Conservation (phyloP, 2,329 filamentous ascomycete species). For the Cladophialophora psammophila region DNA sequence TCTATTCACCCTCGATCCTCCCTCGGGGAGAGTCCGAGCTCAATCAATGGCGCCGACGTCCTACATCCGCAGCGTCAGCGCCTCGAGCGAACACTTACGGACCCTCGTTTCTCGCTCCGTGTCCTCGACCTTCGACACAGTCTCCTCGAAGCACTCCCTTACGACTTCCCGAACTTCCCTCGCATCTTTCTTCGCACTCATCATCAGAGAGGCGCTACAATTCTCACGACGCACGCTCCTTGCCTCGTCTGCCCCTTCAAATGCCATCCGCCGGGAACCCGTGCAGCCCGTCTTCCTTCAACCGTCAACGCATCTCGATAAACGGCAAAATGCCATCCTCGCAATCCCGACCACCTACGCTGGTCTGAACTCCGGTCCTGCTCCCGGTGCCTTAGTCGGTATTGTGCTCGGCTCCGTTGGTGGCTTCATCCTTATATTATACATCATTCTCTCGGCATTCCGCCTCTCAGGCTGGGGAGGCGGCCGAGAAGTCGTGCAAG, state of each 20-base stretch:
- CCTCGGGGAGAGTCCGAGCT: neutral
- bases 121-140: conserved; percentile 21
- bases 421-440: conserved; percentile 62
- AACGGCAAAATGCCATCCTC: conserved; percentile 43
- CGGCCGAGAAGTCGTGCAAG: conserved; percentile 27
- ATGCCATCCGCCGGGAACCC: conserved; percentile 7
- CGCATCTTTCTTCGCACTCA: conserved; percentile 38
- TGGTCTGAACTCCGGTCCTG: conserved; percentile 59
- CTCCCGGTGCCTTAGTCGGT: conserved; percentile 55
- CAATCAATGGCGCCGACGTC: conserved; percentile 33
- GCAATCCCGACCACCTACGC: conserved; percentile 70
- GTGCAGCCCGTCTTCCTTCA: conserved; percentile 26
- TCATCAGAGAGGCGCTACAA: conserved; percentile 29
- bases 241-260: conserved; percentile 1
- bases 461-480: conserved; percentile 18
- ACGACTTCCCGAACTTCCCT: conserved; percentile 27
- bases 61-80: conserved; percentile 18
- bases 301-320: conserved; percentile 24
- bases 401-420: conserved; percentile 57
- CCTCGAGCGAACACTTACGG: conserved; percentile 22
- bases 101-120: conserved; percentile 26
- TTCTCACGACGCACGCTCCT: conserved; percentile 28
- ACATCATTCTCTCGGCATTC: conserved; percentile 49
- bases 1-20: neutral
- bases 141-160: conserved; percentile 17